Base-by-base conservation (phyloP, 108 stramenopile species). In the Skeletonema marinoi region DNA sequence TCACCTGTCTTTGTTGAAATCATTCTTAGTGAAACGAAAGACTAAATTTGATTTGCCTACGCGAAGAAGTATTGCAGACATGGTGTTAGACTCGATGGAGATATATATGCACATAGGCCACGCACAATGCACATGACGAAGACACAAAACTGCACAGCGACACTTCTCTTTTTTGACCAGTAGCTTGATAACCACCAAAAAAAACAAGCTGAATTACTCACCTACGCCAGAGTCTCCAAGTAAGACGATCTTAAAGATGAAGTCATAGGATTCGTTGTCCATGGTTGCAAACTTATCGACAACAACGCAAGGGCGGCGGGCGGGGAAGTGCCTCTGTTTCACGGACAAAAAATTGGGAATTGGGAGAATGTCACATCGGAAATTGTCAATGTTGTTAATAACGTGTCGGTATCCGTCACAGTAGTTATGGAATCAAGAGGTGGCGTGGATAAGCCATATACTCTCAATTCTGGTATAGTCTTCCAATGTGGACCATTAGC, bases 241-340 rank as follows among this genome's bases (percentile, higher is more conserved):
- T 94, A 97, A 95, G 76, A 97, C 96, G 62, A 95, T 93, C 79
- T 97, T 97, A 80, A 95, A 95, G 63, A 97, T 87, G 30, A 93
- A 94, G 7, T 65, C 54, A 56, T 56, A 56, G 16, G 54, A 56
- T 56, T 56, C 54, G 54, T 56, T 56, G 54, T 56, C 54, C 54
- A 56, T 56, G 54, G 54, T 56, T 29, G 21, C 21, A 25, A 19
- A 25, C 25, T 51, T 6, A 51, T 51, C 50, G 19, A 51, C 8
- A 36, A 9, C 1, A 9, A 36, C 8, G 6, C 36, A 36, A 36
- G 36, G 0, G 25, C 25, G 25, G 25, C 25, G 25, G 25, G 25
- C 0, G 25, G 25, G 25, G 25, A 25, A 25, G 25, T 25, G 25
- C 25, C 25, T 25, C 25, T 25, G 25, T 25, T 25, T 25, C 25